A percentile compares a stretch with the other conserved stretches of the same genome.
These are phyloP conservation scores for Leishmania major DNA, from an alignment of 208 protist genomes.

Conservation along the genomic window DNA sequence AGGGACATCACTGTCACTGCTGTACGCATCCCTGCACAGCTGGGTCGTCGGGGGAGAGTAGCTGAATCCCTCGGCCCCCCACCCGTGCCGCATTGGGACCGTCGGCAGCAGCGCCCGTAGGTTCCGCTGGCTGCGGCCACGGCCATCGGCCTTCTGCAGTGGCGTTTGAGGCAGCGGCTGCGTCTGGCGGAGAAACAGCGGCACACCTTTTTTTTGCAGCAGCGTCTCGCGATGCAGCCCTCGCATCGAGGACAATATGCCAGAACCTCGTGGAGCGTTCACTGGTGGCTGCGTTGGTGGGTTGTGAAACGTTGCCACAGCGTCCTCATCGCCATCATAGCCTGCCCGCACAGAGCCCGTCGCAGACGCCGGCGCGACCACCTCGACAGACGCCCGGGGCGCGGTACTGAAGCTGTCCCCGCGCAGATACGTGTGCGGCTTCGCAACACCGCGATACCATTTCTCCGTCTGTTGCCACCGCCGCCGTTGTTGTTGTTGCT, in stretches of 20 bases:
- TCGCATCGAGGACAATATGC: not conserved
- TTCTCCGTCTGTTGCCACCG: not conserved
- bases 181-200: not conserved
- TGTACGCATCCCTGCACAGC: not conserved
- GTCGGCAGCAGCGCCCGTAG: not conserved
- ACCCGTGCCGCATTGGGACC: not conserved
- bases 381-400: not conserved
- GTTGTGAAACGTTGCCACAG: not conserved
- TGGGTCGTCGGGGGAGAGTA: not conserved
- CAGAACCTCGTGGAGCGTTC: not conserved
- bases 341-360: not conserved
- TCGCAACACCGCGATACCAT: not conserved
- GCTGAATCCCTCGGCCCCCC: not conserved
- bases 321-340: not conserved
- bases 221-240: not conserved
- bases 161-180: not conserved
- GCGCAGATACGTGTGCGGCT: not conserved
- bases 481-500: not conserved
- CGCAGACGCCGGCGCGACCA: not conserved
- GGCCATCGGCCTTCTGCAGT: not conserved
- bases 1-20: not conserved
- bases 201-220: not conserved
- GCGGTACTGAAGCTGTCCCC: not conserved
- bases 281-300: not conserved
- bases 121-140: too few species aligned